These are phyloP conservation scores for Aspergillus incahuasiensis DNA, from an alignment of 495 filamentous ascomycete genomes.

Conservation along the genomic window DNA sequence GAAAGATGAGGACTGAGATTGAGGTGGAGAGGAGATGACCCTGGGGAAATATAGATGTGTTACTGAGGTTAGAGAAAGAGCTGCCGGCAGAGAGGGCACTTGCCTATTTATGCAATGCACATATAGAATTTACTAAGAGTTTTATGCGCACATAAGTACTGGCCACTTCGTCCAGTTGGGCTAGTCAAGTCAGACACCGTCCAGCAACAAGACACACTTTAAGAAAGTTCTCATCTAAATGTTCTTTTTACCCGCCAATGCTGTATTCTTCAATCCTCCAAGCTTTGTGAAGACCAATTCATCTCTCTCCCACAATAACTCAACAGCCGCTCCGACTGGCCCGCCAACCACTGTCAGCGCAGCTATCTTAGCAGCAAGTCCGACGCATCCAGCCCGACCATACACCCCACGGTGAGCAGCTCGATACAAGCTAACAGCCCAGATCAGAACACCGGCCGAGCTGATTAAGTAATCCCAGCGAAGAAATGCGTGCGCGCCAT, in stretches of 20 bases:
- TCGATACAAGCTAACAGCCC: conserved; percentile 46
- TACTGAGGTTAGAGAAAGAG: no score
- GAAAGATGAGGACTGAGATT: no score
- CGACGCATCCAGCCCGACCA: conserved; percentile 24
- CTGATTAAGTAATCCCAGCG: conserved; percentile 58
- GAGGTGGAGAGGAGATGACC: no score
- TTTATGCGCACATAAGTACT: no score
- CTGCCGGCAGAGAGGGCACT: no score
- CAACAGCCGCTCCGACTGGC: conserved; percentile 45
- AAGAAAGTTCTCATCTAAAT: conserved; percentile 1
- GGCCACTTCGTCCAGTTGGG: no score
- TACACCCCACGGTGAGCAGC: conserved; percentile 35
- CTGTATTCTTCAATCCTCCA: conserved; percentile 18
- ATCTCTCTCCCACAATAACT: conserved; percentile 56
- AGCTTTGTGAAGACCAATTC: conserved; percentile 39
- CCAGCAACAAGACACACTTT: no score
- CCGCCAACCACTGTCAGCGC: conserved; percentile 43
- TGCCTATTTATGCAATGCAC: no score
- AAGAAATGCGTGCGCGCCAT: conserved; percentile 49
- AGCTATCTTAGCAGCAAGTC: conserved; percentile 32
- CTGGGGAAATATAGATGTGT: no score
- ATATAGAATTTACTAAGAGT: no score
- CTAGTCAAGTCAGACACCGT: no score
- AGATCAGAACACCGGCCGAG: conserved; percentile 46
- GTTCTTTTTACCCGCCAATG: conserved; percentile 23